Conservation (phyloP, 805 yeast species). For the Candida patagonica region DNA sequence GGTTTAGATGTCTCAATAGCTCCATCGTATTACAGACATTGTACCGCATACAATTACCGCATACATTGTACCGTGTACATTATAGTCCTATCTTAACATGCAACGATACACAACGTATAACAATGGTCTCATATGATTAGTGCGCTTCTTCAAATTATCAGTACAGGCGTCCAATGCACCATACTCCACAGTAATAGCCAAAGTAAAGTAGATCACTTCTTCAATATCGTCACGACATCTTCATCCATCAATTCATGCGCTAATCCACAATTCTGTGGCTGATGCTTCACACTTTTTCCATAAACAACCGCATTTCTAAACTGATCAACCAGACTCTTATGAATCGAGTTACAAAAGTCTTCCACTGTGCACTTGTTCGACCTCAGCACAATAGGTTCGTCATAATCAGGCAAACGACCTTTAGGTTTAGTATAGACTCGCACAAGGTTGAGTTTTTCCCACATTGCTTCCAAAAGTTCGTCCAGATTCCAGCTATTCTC, state of each 20-base stretch:
- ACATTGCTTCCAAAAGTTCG: constrained; percentile 88
- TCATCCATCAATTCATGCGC: constrained; percentile 81
- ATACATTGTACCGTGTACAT: too few species aligned
- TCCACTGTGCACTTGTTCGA: constrained; percentile 76
- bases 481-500: constrained; percentile 97
- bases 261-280: constrained; percentile 93
- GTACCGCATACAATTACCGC: too few species aligned
- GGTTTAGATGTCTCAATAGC: too few species aligned
- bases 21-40: too few species aligned
- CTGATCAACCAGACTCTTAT: constrained; percentile 87
- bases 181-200: too few species aligned
- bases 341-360: constrained; percentile 94
- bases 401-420: constrained; percentile 87
- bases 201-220: constrained; percentile 34
- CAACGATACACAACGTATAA: too few species aligned
- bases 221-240: constrained; percentile 92
- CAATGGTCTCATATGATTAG: too few species aligned
- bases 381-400: constrained; percentile 89
- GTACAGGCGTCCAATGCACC: too few species aligned
- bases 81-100: too few species aligned
- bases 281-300: constrained; percentile 91
- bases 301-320: constrained; percentile 88
- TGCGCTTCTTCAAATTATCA: too few species aligned
- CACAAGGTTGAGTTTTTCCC: constrained; percentile 84
- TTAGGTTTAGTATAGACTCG: constrained; percentile 97